Evolutionary conservation across 257 asterid genomes (phyloP), one percentile per base, ranked within the genome.

Genomic region (Gynochthodes officinalis): DNA sequence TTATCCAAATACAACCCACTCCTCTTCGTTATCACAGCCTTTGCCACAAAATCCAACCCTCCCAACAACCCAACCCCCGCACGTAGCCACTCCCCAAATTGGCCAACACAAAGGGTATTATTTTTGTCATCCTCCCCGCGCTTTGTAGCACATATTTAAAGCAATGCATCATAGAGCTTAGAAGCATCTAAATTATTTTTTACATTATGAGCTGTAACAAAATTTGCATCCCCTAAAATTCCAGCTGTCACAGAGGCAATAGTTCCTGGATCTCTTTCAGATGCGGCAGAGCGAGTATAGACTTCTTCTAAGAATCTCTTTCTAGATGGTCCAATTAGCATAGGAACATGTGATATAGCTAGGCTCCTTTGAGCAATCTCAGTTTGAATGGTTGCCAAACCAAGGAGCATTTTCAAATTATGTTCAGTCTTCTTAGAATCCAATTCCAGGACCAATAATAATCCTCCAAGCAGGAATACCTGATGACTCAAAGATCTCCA

Each of bases 381-480:
- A 44, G 82, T 71, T 68, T 84, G 78, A 61, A 95, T 83, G 2
- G 42, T 69, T 27, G 77, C 75, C 76, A 92, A 75, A 13, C 95
- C 93, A 27, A 25, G 66, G 49, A 95, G 84, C 50, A 92, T 80
- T 67, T 95, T 94, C 73, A 95, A 61, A 78, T 89, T 92, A 4
- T 92, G 96, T 19, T 75, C 91, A 2, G 90, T 90, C n/a, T 77
- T 86, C 79, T 95, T 95, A 4, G 99, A 90, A 95, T 30, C 99
- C 99, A 10, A 95, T 82, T 27, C 98, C 98, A 0, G 96, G 99
- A 77, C 92, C 99, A 53, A 86, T 12, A 62, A 92, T 79, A 49
- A 95, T 81, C 86, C 97, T 89, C 99, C 99, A 95, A 63, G 97
- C 96, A 37, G 99, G 99, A 66, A 95, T 79, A 28, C 99, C 99